Evolutionary conservation across 2,329 filamentous ascomycete species (phyloP), one percentile per base, ranked within the genome.

Genomic region (Cercospora sojina): DNA sequence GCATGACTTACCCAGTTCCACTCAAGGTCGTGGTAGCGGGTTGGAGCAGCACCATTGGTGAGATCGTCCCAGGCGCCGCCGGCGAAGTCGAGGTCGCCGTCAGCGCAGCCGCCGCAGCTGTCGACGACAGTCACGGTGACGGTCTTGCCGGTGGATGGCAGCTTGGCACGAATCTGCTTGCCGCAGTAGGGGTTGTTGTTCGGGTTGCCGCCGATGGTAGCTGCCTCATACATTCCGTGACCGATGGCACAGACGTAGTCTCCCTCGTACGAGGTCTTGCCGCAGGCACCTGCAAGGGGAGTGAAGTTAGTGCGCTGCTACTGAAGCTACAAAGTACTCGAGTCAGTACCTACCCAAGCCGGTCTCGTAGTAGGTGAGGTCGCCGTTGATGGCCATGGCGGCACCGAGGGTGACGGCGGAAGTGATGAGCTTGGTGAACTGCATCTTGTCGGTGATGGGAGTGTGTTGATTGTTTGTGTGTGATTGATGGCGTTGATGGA

Each of bases 101-200:
- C 70, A 27, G 70, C 71, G 70, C 85, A 87, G 0, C 80, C 83
- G 0, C 72, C 72, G 79, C 90, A 92, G 60, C 88, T 83, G 77
- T 92, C 90, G 5, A 91, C 88, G 6, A 92, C 86, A 20, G 79
- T 87, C 27, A 91, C 83, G 70, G 88, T 86, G 12, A 87, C 82
- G 47, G 83, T 88, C 68, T 80, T 77, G 6, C 80, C 77, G 68
- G 82, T 75, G 2, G 13, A 3, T 41, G 60, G 32, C 35, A 80
- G 79, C 56, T 79, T 81, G 29, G 91, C 84, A 27, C 88, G 82
- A n/a, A 95, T 85, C 76, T 83, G 87, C 73, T 82, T 81, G 2
- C 88, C 88, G 73, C 91, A 94, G 1, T 91, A 77, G 1, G 87
- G 86, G 71, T 91, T 91, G 12, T 80, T 75, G 74, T 91, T 92